phyloP scores from a whole-genome alignment of 2,329 filamentous ascomycete species.

The Alternaria postmessia region DNA sequence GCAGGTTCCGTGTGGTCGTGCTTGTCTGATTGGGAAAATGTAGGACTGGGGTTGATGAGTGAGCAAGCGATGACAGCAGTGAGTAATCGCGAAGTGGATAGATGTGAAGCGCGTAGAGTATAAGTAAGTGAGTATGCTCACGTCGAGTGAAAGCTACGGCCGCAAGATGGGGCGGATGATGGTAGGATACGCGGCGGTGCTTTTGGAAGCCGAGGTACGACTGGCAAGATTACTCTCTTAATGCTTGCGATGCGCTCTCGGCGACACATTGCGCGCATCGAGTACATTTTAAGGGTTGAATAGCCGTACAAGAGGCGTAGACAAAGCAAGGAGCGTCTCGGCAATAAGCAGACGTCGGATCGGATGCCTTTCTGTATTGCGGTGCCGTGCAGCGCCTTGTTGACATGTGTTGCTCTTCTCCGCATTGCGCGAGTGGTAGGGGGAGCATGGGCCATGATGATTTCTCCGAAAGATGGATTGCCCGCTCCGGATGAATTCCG shows the following conservation, averaged over 20 bases:
- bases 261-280: not conserved
- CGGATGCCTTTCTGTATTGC: not conserved
- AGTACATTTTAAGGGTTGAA: not conserved
- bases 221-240: constrained; percentile 19
- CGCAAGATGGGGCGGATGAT: constrained; percentile 22
- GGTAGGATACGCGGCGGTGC: constrained; percentile 10
- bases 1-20: constrained; percentile 19
- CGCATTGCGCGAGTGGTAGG: not conserved
- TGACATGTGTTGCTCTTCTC: constrained; percentile 9
- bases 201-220: constrained; percentile 32
- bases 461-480: not conserved
- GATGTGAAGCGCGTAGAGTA: not conserved
- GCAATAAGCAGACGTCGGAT: not conserved
- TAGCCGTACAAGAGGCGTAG: not conserved
- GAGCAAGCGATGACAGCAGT: not conserved
- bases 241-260: not conserved
- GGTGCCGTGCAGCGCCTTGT: not conserved
- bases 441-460: constrained; percentile 10
- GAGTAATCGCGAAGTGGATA: not conserved
- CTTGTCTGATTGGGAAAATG: not conserved
- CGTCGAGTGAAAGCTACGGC: constrained; percentile 30
- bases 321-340: not conserved
- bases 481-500: constrained; percentile 11
- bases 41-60: constrained; percentile 5
- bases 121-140: constrained; percentile 18